Evolutionary conservation across 495 filamentous ascomycete species (phyloP), one percentile per base, ranked within the genome.

Genomic region (Rhypophila decipiens): DNA sequence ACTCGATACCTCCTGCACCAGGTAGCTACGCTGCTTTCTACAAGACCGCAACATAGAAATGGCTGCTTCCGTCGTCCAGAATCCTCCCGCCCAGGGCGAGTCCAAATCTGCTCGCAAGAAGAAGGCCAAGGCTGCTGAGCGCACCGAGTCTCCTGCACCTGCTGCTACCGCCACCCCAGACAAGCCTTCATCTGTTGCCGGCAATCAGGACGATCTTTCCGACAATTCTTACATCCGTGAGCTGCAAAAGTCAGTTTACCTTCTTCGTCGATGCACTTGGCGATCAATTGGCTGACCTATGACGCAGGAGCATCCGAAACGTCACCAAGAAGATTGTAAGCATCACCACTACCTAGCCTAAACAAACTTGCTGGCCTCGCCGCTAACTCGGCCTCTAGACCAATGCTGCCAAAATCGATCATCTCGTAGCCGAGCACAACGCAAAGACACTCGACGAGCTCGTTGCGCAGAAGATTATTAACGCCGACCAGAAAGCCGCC

Each of bases 401-500:
- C 57, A 80, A 84, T 47, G 83, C 83, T 49, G 71, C 81, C 48
- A 95, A 88, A 65, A 84, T 89, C 49, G 88, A 95, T 51, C 54
- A 74, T 38, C 79, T 94, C 46, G 67, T 95, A 59, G 82, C 80
- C 33, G 86, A 89, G 61, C 83, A 95, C 70, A 77, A 80, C 23
- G 79, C 66, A 56, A 83, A 83, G 64, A 77, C 79, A 2, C 80
- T 96, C 39, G 90, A 96, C 44, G 81, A 93, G n/a, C 80, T 96
- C 23, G 83, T 96, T 12, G 67, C 74, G 8, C 63, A 76, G 44
- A 87, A 85, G 69, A 86, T 91, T 64, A 90, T 99, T 75, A 99
- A 97, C 62, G 53, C 68, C 55, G 94, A 99, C 66, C 90, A 97
- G 66, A 94, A 89, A 65, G 82, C 85, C 7, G 86, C 96, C 68